Base-by-base conservation (phyloP, 2,329 filamentous ascomycete species). In the Fusarium miscanthi region DNA sequence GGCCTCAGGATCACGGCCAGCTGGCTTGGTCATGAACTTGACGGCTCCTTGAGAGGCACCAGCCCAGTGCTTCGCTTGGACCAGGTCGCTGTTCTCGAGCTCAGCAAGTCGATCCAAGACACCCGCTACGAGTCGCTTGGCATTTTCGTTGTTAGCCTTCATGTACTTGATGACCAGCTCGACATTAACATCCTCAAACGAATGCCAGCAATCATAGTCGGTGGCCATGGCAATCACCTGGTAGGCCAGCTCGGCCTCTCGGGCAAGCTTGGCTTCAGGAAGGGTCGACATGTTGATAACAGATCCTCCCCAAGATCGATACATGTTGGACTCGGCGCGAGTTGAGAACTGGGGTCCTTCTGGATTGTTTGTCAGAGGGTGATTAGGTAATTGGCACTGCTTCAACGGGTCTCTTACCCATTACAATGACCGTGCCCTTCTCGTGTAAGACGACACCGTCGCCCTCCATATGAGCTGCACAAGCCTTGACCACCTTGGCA, bases 191-290 rank as follows among this genome's bases (percentile, higher is more conserved):
- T 93, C 93, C 64, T 90, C 92, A 53, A 88, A 89, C 25, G 89
- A 90, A 80, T 95, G 93, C 96, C 96, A 99, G 90, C 95, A 98
- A 86, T 99, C 96, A 82, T 99, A 99, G 86, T 99, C 96, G 33
- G 96, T 99, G 38, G 94, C 94, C 96, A 99, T 99, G 87, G 95
- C 97, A 79, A 99, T 97, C 89, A 98, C 97, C 85, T 97, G 94
- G 84, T 98, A 98, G 40, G 92, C 93, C 77, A 99, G 93, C 86
- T 99, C 96, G 30, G 96, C 96, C 85, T 99, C 96, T 59, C 94
- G 91, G 14, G 96, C 96, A 25, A 99, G 91, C 87, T 99, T 99
- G 54, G 95, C 93, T 85, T 99, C 96, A 25, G 96, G 96, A 21
- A 99, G 88, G 19, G 92, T 92, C 48, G 94, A 97, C 96, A 99